phyloP scores from a whole-genome alignment of 1,139 yeast genomes.

The Pichia sp. region DNA sequence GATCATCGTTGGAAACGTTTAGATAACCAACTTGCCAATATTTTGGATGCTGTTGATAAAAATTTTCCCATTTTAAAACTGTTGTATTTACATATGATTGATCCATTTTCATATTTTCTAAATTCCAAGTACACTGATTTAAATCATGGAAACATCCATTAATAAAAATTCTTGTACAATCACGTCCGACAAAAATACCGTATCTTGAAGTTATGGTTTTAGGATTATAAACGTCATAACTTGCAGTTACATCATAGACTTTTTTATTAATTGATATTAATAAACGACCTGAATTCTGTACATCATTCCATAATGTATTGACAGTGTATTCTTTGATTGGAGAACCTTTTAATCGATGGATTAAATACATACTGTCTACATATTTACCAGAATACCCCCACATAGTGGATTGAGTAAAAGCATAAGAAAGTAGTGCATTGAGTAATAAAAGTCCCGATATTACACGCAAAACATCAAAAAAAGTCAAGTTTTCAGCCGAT shows the following conservation, averaged over 20 bases:
- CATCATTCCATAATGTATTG: slow-evolving; percentile 39
- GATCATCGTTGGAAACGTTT: slow-evolving; percentile 25
- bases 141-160: slow-evolving; percentile 65
- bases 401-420: slow-evolving; percentile 42
- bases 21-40: slow-evolving; percentile 68
- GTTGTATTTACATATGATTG: slow-evolving; percentile 26
- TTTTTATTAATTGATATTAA: slow-evolving; percentile 61
- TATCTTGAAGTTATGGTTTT: slow-evolving; percentile 44
- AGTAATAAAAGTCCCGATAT: slow-evolving; percentile 43
- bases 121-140: slow-evolving; percentile 59
- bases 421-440: slow-evolving; percentile 45
- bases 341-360: slow-evolving; percentile 19
- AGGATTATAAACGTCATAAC: slow-evolving; percentile 49
- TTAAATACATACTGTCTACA: slow-evolving; percentile 38
- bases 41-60: slow-evolving; percentile 38
- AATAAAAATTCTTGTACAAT: slow-evolving; percentile 67
- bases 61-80: slow-evolving; percentile 45
- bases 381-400: slow-evolving; percentile 54
- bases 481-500: background rate
- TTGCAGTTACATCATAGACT: slow-evolving; percentile 61
- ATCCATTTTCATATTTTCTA: slow-evolving; percentile 47
- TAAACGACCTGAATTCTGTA: background rate
- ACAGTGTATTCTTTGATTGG: slow-evolving; percentile 34
- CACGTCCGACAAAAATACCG: slow-evolving; percentile 56
- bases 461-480: slow-evolving; percentile 40